A percentile compares a stretch with the other conserved stretches of the same genome.
Conservation (phyloP, 495 filamentous ascomycete genomes). For the Delitschia confertaspora region DNA sequence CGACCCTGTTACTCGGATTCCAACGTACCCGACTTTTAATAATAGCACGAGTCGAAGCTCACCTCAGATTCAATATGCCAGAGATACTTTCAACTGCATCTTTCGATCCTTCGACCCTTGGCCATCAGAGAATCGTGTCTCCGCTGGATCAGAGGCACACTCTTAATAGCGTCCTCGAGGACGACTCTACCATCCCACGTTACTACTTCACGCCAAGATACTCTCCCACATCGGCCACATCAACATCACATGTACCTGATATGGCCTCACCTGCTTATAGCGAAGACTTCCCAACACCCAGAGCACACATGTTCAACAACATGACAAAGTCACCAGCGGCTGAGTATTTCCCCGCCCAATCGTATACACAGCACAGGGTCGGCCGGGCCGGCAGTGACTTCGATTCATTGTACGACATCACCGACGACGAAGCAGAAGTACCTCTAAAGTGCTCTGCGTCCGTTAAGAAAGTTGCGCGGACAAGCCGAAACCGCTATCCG, state of each 20-base stretch:
- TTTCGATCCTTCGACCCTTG: slow-evolving; percentile 50
- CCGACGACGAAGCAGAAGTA: slow-evolving; percentile 56
- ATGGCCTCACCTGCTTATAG: slow-evolving; percentile 15
- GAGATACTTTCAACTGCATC: slow-evolving; percentile 50
- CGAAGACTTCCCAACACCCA: slow-evolving; percentile 25
- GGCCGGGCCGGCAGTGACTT: slow-evolving; percentile 56
- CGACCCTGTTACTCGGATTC: slow-evolving; percentile 15
- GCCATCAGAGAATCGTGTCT: slow-evolving; percentile 22
- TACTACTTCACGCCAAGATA: slow-evolving; percentile 28
- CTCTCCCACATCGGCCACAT: slow-evolving; percentile 25
- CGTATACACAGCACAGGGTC: slow-evolving; percentile 39
- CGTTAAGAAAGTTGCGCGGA: slow-evolving; percentile 38
- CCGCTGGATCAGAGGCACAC: slow-evolving; percentile 59
- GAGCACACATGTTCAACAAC: slow-evolving; percentile 8
- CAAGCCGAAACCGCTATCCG: slow-evolving; percentile 45
- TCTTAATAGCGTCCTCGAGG: slow-evolving; percentile 83
- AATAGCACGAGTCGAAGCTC: slow-evolving; percentile 30
- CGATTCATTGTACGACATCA: slow-evolving; percentile 79
- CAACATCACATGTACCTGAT: slow-evolving; percentile 12
- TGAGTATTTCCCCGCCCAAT: slow-evolving; percentile 40
- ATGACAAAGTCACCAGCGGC: slow-evolving; percentile 11
- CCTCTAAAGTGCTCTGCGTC: slow-evolving; percentile 36
- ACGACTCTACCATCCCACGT: slow-evolving; percentile 41
- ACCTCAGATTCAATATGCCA: slow-evolving; percentile 39
- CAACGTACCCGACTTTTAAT: slow-evolving; percentile 22